Conservation (phyloP, 352 stramenopile genomes). For the Labyrinthula sp. region DNA sequence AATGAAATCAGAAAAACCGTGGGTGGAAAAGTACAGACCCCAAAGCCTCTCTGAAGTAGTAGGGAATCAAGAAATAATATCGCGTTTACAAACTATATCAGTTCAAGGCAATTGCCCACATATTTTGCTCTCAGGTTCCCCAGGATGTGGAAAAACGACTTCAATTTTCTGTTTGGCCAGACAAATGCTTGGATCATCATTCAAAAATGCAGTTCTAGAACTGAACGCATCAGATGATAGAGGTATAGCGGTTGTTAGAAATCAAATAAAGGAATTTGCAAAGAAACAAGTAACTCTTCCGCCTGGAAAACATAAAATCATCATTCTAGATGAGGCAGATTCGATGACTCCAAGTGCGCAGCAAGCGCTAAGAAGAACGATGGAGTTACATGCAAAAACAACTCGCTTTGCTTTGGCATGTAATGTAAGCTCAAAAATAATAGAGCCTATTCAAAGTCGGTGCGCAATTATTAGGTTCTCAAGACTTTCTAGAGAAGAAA, state of each 20-base stretch:
- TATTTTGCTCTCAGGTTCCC: slow-evolving; percentile 80
- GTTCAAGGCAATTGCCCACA: slow-evolving; percentile 91
- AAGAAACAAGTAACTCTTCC: slow-evolving; percentile 86
- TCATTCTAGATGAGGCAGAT: slow-evolving; percentile 97
- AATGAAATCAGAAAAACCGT: slow-evolving; percentile 44
- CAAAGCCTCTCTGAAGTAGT: slow-evolving; percentile 67
- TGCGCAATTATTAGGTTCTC: slow-evolving; percentile 92
- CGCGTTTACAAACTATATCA: slow-evolving; percentile 76
- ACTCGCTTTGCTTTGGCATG: slow-evolving; percentile 94
- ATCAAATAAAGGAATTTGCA: slow-evolving; percentile 97
- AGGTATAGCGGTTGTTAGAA: slow-evolving; percentile 60
- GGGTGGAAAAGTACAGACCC: slow-evolving; percentile 95
- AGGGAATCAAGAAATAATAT: slow-evolving; percentile 88
- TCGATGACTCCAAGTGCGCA: slow-evolving; percentile 87
- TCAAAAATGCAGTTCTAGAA: slow-evolving; percentile 70
- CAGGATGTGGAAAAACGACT: slow-evolving; percentile 74
- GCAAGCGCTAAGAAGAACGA: slow-evolving; percentile 85
- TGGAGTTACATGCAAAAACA: slow-evolving; percentile 93
- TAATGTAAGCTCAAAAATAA: slow-evolving; percentile 97
- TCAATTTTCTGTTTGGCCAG: slow-evolving; percentile 65
- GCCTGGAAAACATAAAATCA: slow-evolving; percentile 78
- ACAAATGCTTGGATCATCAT: slow-evolving; percentile 53
- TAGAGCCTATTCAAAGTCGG: slow-evolving; percentile 93
- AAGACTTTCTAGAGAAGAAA: slow-evolving; percentile 76
- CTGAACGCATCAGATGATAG: slow-evolving; percentile 91